A percentile compares a stretch with the other conserved stretches of the same genome.
Conservation (phyloP, 352 stramenopile genomes). For the Globisporangium takayamanum region DNA sequence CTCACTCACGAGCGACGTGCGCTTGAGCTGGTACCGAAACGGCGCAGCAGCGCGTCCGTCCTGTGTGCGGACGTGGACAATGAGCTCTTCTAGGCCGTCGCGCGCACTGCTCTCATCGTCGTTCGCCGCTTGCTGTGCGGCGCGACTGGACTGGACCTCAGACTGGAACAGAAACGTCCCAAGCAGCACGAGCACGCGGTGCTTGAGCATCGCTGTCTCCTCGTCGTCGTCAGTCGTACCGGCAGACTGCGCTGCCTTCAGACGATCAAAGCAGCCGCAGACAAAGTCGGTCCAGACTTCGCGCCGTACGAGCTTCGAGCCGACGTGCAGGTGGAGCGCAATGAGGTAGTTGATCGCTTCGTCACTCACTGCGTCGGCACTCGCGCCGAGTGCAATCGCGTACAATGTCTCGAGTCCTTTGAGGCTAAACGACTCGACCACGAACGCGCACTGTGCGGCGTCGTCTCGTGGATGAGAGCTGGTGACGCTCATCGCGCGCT, state of each 20-base stretch:
- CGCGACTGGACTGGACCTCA: conserved; percentile 20
- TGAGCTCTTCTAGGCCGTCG: conserved; percentile 47
- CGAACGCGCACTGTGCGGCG: conserved; percentile 26
- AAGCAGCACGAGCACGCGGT: conserved; percentile 57
- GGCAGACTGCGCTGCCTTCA: conserved; percentile 23
- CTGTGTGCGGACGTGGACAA: conserved; percentile 64
- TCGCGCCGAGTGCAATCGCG: conserved; percentile 33
- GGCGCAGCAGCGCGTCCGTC: conserved; percentile 50
- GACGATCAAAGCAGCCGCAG: conserved; percentile 30
- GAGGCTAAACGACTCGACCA: conserved; percentile 51
- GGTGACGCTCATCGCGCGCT: conserved; percentile 3
- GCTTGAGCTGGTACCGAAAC: conserved; percentile 49
- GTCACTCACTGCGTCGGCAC: conserved; percentile 35
- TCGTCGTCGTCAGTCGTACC: conserved; percentile 6
- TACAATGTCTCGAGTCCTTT: conserved; percentile 61
- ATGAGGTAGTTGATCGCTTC: conserved; percentile 65
- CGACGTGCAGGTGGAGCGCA: conserved; percentile 61
- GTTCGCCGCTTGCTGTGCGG: too few species aligned
- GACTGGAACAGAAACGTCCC: conserved; percentile 74
- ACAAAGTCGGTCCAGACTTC: conserved; percentile 71
- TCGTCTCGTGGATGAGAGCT: background rate
- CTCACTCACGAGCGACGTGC: conserved; percentile 54
- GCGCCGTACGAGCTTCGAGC: conserved; percentile 56
- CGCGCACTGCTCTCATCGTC: conserved; percentile 3
- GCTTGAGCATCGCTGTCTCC: conserved; percentile 25